Evolutionary conservation across 345 rosid genomes (phyloP), one percentile per base, ranked within the genome.

Genomic region (Gossypium raimondii): DNA sequence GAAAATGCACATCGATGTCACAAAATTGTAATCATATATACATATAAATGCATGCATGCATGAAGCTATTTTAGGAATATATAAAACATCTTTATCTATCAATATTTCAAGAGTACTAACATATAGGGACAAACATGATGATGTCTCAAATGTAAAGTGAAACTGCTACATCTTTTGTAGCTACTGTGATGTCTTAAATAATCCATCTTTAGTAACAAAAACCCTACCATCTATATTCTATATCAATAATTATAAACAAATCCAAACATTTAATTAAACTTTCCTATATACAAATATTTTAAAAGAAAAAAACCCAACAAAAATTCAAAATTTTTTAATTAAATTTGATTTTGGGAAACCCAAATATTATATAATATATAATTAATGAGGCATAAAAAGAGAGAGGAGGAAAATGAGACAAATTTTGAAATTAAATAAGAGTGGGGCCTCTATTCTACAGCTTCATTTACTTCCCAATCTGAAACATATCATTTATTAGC

Each of bases 381-480:
- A 50, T 56, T 20, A 18, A 56, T 20, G 60, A 56, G 25, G 14
- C 27, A 20, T 24, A 9, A 64, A 17, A 0, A 29, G 5, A 29
- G 0, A 5, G 0, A 3, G 14, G 16, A n/a, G 17, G 56, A 45
- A 73, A 59, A 65, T 59, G 57, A 16, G 44, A 73, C 75, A 73
- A 73, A 73, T 22, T 57, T 73, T 44, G 17, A 61, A 73, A 17
- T 63, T 34, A 38, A 38, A 71, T 29, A 57, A 25, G 24, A 44
- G 10, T 24, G 67, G 75, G 75, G 38, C 75, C 75, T 43, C 55
- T n/a, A 9, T 11, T 56, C 60, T 12, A 9, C 34, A 43, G 63
- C 74, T 71, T 71, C 74, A 71, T 71, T 71, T 29, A 71, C 63
- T 52, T 57, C 25, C 24, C 67, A 45, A 43, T 73, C 65, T 59